A percentile compares a stretch with the other conserved stretches of the same genome.
phyloP scores from a whole-genome alignment of 805 yeast species.

The Tetrapisispora phaffii region DNA sequence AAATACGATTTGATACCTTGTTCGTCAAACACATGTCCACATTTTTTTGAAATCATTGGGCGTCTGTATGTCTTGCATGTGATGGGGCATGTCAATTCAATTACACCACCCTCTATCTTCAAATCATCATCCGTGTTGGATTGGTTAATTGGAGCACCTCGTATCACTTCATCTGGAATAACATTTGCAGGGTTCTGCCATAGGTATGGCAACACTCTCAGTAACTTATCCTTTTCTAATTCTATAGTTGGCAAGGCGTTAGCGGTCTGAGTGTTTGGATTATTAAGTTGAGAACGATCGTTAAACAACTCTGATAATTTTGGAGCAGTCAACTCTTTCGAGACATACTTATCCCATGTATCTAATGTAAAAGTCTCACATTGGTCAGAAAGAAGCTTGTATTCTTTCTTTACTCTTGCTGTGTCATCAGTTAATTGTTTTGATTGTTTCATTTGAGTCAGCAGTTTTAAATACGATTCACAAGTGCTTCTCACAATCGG shows the following conservation, averaged over 20 bases:
- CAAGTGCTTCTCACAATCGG: neutral
- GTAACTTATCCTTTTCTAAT: conserved; percentile 8
- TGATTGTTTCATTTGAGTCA: conserved; percentile 3
- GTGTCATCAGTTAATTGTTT: conserved; percentile 3
- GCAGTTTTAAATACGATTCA: neutral
- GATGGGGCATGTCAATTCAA: conserved; percentile 62
- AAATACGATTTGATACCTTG: conserved; percentile 34
- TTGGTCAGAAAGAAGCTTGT: conserved; percentile 8
- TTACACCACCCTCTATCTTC: conserved; percentile 57
- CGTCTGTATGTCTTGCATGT: conserved; percentile 40
- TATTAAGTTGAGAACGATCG: neutral
- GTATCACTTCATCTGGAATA: conserved; percentile 36
- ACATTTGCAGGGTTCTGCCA: conserved; percentile 38
- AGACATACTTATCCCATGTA: conserved; percentile 16
- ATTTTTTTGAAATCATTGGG: conserved; percentile 47
- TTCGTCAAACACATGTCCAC: conserved; percentile 56
- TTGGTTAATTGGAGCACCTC: conserved; percentile 27
- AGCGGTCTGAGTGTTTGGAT: neutral
- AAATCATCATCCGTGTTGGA: conserved; percentile 43
- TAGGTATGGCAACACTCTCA: conserved; percentile 34
- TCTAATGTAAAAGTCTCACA: conserved; percentile 12
- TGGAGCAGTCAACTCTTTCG: conserved; percentile 11
- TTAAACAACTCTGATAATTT: conserved; percentile 7
- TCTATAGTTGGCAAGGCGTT: neutral
- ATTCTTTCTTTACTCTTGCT: conserved; percentile 9